Evolutionary conservation across 108 stramenopile genomes (phyloP).

Genomic region (Cyclostephanos invisitatus): DNA sequence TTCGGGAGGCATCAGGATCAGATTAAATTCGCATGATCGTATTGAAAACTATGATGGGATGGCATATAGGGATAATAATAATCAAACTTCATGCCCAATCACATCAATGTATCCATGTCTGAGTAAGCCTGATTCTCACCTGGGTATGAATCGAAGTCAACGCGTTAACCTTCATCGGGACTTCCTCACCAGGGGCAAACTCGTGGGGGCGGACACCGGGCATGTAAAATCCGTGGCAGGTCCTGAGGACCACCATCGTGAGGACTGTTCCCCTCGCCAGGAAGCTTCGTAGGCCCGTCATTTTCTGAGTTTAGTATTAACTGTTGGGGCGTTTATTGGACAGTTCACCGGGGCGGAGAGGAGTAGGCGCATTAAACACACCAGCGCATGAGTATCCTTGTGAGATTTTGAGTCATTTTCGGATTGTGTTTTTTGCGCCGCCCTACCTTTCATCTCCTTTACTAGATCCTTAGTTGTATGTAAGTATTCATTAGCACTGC

Average conservation of each 20-base stretch:
- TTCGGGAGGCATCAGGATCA: too few relatives aligned
- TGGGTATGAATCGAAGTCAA: constrained; percentile 90
- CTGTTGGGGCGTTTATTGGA: too few relatives aligned
- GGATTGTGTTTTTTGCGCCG: too few relatives aligned
- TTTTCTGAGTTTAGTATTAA: too few relatives aligned
- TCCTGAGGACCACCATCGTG: constrained; percentile 16
- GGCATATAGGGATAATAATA: neutral
- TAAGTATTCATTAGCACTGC: too few relatives aligned
- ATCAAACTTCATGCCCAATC: neutral
- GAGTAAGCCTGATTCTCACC: constrained; percentile 23
- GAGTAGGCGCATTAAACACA: too few relatives aligned
- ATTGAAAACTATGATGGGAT: neutral
- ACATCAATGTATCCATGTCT: neutral
- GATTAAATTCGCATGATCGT: neutral
- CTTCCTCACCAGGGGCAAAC: constrained; percentile 66
- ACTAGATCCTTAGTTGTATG: too few relatives aligned
- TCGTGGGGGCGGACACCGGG: constrained; percentile 87
- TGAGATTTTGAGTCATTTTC: too few relatives aligned
- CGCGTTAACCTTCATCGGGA: constrained; percentile 88
- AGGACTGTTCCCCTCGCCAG: constrained; percentile 26
- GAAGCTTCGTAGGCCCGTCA: constrained; percentile 33
- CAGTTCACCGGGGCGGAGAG: too few relatives aligned
- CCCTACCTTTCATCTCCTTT: too few relatives aligned
- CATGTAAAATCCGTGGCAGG: constrained; percentile 72
- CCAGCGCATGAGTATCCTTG: too few relatives aligned